Conservation (phyloP, 2,329 filamentous ascomycete species). For the Pezicula carpinea region DNA sequence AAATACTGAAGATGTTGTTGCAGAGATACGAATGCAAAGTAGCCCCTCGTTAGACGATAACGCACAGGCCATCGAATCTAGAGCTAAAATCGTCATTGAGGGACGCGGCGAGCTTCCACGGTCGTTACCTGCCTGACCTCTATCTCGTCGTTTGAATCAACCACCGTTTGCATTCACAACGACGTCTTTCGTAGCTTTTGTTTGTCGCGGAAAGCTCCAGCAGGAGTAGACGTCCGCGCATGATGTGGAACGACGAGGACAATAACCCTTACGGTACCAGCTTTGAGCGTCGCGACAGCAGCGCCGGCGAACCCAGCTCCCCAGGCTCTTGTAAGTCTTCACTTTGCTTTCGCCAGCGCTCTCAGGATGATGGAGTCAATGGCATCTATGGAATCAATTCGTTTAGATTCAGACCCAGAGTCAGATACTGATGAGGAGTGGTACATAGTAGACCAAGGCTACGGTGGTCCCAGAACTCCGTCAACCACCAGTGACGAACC, state of each 20-base stretch:
- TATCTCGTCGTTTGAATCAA: neutral
- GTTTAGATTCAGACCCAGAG: slow-evolving; percentile 27
- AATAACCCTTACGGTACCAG: slow-evolving; percentile 94
- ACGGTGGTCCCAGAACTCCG: slow-evolving; percentile 38
- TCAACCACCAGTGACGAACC: slow-evolving; percentile 64
- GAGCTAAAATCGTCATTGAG: too few species aligned
- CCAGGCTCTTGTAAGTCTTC: slow-evolving; percentile 48
- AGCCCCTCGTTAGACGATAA: too few species aligned
- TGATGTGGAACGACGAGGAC: slow-evolving; percentile 99
- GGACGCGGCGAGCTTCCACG: neutral
- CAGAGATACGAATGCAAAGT: too few species aligned
- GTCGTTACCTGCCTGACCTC: slow-evolving; percentile 36
- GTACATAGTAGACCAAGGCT: slow-evolving; percentile 47
- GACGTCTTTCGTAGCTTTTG: slow-evolving; percentile 5
- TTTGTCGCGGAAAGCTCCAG: slow-evolving; percentile 15
- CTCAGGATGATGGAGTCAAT: slow-evolving; percentile 34
- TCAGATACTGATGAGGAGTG: slow-evolving; percentile 40
- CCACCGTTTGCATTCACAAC: slow-evolving; percentile 6
- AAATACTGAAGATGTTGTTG: too few species aligned
- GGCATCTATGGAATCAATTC: slow-evolving; percentile 33
- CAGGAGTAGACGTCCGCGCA: slow-evolving; percentile 45
- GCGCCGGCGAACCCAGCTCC: slow-evolving; percentile 61
- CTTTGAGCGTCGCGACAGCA: slow-evolving; percentile 82
- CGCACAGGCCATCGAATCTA: too few species aligned
- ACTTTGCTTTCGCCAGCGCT: slow-evolving; percentile 5